A percentile compares a stretch with the other conserved stretches of the same genome.
Conservation (phyloP, 352 stramenopile genomes). For the Globisporangium canariense region DNA sequence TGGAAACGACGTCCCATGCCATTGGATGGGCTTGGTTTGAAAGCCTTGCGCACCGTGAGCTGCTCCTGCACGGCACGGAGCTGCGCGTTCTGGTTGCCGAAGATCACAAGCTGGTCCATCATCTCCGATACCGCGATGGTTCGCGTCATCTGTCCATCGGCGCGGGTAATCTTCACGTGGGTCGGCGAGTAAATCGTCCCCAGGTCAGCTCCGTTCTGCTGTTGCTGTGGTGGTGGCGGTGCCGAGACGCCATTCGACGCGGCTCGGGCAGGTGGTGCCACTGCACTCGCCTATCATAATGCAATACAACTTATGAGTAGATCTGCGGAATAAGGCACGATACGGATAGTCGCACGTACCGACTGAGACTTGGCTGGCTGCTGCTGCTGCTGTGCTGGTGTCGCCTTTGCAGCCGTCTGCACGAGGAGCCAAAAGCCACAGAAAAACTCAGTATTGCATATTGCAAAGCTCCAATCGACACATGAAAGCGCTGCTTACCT, state of each 20-base stretch:
- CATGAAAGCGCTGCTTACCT: not conserved
- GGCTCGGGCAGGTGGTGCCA: slow-evolving; percentile 1
- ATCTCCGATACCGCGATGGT: slow-evolving; percentile 70
- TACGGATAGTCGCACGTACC: not conserved
- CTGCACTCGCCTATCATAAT: slow-evolving; percentile 9
- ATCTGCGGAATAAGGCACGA: not conserved
- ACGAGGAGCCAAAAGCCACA: not conserved
- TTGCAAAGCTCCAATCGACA: not conserved
- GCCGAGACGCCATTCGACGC: not conserved
- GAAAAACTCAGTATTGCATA: not conserved
- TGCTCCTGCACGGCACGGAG: slow-evolving; percentile 59
- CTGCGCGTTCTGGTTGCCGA: slow-evolving; percentile 66
- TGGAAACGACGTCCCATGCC: not conserved
- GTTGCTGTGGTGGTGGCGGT: not conserved
- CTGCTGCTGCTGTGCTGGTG: not conserved
- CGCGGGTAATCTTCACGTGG: slow-evolving; percentile 71
- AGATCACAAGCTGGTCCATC: slow-evolving; percentile 75
- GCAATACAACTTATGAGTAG: not conserved
- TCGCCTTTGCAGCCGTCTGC: not conserved
- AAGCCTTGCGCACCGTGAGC: slow-evolving; percentile 41
- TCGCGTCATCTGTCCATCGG: slow-evolving; percentile 71
- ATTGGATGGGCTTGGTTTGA: not conserved
- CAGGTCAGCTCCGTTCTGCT: slow-evolving; percentile 17
- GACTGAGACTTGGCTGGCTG: slow-evolving; percentile 2
- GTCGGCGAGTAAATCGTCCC: slow-evolving; percentile 63